Evolutionary conservation across 805 yeast species (phyloP).

Genomic region (Vanderwaltozyma verrucispora): DNA sequence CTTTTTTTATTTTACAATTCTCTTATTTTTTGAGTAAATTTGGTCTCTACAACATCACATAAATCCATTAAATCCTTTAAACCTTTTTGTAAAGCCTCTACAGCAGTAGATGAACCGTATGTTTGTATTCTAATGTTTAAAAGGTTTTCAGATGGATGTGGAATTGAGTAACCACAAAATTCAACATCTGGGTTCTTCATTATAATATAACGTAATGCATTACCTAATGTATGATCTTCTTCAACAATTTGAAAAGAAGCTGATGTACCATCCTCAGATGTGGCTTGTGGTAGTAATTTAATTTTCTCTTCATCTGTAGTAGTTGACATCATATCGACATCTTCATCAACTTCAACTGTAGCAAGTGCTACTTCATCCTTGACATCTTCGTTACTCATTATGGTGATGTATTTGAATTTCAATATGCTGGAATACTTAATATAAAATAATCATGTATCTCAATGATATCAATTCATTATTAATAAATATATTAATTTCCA

Average conservation of each 20-base stretch:
- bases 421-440: too few relatives aligned
- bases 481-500: too few relatives aligned
- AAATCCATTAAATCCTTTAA: constrained; percentile 72
- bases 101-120: constrained; percentile 73
- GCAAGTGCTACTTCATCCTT: background rate
- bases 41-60: constrained; percentile 75
- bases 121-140: constrained; percentile 91
- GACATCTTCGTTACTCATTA: background rate
- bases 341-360: background rate
- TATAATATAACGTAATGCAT: constrained; percentile 83
- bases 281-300: constrained; percentile 61
- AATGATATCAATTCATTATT: too few relatives aligned
- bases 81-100: constrained; percentile 88
- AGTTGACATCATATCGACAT: background rate
- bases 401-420: too few relatives aligned
- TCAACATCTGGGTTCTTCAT: constrained; percentile 98
- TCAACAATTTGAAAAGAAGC: constrained; percentile 88
- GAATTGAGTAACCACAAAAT: constrained; percentile 96
- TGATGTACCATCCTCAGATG: constrained; percentile 84
- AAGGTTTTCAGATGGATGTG: constrained; percentile 92
- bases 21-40: constrained; percentile 58
- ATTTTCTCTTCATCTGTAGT: constrained; percentile 42
- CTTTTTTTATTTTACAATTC: constrained; percentile 32
- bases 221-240: constrained; percentile 96
- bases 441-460: too few relatives aligned